Percentiles rank a stretch among this genome's conserved stretches.
Conservation (phyloP, 345 rosid species). For the Linum tenue region DNA sequence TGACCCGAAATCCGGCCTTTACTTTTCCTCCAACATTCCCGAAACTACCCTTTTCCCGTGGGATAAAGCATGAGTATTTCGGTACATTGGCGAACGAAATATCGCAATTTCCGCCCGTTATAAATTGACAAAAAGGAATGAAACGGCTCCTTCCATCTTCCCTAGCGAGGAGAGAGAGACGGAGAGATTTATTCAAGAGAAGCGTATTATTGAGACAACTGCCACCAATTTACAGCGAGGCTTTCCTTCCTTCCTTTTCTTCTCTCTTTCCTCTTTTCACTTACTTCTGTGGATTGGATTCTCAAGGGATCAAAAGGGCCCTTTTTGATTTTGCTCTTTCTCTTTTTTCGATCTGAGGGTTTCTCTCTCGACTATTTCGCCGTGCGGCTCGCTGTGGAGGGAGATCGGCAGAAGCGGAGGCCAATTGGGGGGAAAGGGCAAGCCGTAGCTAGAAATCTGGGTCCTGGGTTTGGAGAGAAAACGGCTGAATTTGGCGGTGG, state of each 20-base stretch:
- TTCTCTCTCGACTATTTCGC: background rate
- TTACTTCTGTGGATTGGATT: background rate
- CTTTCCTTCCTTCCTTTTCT: background rate
- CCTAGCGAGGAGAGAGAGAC: no score
- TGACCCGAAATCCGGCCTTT: no score
- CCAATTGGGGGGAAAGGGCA: background rate
- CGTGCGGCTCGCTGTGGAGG: background rate
- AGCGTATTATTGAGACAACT: background rate
- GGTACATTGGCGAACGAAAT: no score
- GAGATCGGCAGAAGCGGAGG: background rate
- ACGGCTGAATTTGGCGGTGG: constrained; percentile 15
- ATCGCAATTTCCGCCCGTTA: no score
- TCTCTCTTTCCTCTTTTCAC: background rate
- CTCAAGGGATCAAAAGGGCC: background rate
- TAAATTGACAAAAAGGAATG: no score
- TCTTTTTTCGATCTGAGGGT: background rate
- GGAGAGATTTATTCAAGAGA: no score
- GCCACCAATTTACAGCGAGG: constrained; percentile 14
- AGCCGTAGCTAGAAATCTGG: no score
- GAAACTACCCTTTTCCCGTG: no score
- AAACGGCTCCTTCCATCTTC: no score
- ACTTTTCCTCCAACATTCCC: no score
- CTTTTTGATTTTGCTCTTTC: background rate
- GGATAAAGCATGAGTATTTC: no score
- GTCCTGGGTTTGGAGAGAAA: background rate